Base-by-base conservation (phyloP, 257 asterid genomes). In the Solanum peruvianum region DNA sequence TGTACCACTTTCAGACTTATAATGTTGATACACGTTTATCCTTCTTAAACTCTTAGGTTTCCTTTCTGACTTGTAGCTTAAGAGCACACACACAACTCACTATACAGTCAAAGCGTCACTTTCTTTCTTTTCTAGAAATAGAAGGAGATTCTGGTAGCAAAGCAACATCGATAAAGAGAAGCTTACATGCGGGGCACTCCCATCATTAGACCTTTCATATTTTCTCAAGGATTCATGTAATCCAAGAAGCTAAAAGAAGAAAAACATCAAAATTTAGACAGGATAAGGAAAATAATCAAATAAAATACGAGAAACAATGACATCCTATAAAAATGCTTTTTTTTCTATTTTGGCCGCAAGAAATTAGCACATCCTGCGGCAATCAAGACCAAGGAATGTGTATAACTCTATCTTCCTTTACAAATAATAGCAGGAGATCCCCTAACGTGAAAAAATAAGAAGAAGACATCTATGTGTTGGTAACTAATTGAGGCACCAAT, bases 151-250 rank as follows among this genome's bases (percentile, higher is more conserved):
- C 85, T 15, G 2, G 25, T 47, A 81, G 45, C 69, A 81, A 49
- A 29, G 10, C 12, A 81, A 49, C 69, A 18, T 81, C 20, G 4
- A 49, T 31, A 33, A 49, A 11, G 66, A 45, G 69, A 81, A 49
- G 69, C 85, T 81, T 93, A 97, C 99, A 98, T 95, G 98, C 82
- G 99, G 99, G 7, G 96, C 91, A 90, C 90, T 95, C 92, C 98
- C 99, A 87, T 93, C 97, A 91, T 92, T 92, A 71, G 98, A 88
- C 91, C 96, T 94, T 93, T 93, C 96, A 92, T 96, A 97, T 90
- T 97, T 97, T 93, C 98, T 93, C 90, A 97, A 91, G 92, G 97
- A 88, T 88, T 97, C 99, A 91, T 96, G 99, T 89, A 97, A 89
- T 77, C 99, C 92, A 86, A 97, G 98, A 93, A 97, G 95, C 99